Evolutionary conservation across 2,329 filamentous ascomycete species (phyloP).

Genomic region (Harringtonia aguacate): DNA sequence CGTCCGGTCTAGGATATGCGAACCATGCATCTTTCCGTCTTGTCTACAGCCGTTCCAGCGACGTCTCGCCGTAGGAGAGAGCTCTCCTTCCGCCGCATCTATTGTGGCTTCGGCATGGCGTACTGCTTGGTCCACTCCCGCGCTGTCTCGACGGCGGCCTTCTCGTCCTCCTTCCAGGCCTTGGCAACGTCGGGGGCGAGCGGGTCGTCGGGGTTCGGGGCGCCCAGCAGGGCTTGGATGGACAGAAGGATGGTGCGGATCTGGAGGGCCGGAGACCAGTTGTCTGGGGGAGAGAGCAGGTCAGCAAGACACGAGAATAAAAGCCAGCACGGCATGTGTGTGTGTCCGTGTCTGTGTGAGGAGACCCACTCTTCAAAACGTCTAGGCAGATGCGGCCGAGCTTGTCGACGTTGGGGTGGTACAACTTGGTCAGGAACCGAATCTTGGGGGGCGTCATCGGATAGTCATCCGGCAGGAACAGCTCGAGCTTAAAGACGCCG

Average conservation of each 20-base stretch:
- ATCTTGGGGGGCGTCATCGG: conserved; percentile 99
- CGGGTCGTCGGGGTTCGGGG: conserved; percentile 97
- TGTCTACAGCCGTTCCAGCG: no score
- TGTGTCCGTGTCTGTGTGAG: no score
- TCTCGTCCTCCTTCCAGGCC: conserved; percentile 94
- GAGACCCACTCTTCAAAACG: conserved; percentile 85
- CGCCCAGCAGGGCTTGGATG: conserved; percentile 91
- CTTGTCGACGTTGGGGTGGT: conserved; percentile 98
- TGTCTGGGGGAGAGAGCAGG: conserved; percentile 53
- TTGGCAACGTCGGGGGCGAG: conserved; percentile 95
- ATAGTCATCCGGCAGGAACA: conserved; percentile 97
- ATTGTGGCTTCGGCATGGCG: conserved; percentile 41
- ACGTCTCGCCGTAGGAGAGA: no score
- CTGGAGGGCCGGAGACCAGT: conserved; percentile 97
- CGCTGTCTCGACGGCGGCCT: conserved; percentile 82
- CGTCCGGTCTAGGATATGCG: no score
- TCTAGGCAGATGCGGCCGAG: conserved; percentile 94
- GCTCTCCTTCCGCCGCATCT: no score
- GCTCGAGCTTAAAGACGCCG: conserved; percentile 90
- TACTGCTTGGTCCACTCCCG: conserved; percentile 85
- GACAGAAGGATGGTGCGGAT: conserved; percentile 98
- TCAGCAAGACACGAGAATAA: not conserved
- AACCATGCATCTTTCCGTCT: no score
- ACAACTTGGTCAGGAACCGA: conserved; percentile 96
- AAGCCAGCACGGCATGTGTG: not conserved